A percentile compares a stretch with the other conserved stretches of the same genome.
Conservation (phyloP, 148 eudicot genomes). For the Spergularia marina region DNA sequence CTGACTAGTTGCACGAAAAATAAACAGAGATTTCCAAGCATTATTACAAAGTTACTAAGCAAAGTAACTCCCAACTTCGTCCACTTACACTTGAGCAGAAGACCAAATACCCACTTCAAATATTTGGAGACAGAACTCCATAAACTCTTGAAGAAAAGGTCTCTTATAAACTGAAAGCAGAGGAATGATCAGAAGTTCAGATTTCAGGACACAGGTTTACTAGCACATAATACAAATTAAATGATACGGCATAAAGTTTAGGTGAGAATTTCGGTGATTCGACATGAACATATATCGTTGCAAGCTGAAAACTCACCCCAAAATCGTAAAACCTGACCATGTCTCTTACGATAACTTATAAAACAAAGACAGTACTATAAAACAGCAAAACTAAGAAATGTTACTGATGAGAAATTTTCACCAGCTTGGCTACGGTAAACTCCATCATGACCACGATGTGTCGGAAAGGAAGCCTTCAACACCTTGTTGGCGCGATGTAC, state of each 20-base stretch:
- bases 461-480: neutral
- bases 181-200: neutral
- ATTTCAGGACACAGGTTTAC: neutral
- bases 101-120: slow-evolving; percentile 72
- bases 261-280: too few relatives aligned
- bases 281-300: too few relatives aligned
- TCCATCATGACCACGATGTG: slow-evolving; percentile 17
- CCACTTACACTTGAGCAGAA: slow-evolving; percentile 43
- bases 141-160: slow-evolving; percentile 42
- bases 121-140: slow-evolving; percentile 48
- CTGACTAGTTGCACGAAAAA: too few relatives aligned
- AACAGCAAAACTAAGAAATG: neutral
- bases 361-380: neutral
- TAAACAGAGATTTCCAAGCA: too few relatives aligned
- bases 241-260: neutral
- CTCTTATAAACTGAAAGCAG: slow-evolving; percentile 44
- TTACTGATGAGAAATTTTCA: neutral
- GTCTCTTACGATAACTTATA: neutral
- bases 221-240: neutral
- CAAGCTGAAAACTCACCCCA: too few relatives aligned
- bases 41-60: neutral
- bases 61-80: neutral
- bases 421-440: slow-evolving; percentile 9
- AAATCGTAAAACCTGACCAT: neutral
- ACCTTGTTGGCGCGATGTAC: slow-evolving; percentile 14